These are phyloP conservation scores for Exsudoporus frostii DNA, from an alignment of 768 basidiomycete species.

Conservation along the genomic window DNA sequence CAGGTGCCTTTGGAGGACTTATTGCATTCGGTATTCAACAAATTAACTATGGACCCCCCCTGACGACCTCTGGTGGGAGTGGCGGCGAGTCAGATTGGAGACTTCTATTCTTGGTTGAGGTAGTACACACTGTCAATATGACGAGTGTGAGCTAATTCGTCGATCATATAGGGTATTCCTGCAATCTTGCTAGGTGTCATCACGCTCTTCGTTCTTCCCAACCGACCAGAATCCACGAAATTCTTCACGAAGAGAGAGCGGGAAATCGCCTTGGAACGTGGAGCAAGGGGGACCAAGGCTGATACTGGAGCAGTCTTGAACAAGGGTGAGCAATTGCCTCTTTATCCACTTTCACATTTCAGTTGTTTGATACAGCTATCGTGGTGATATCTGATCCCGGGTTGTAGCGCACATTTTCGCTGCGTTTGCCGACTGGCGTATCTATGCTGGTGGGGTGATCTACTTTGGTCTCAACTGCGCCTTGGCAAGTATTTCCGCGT, in stretches of 20 bases:
- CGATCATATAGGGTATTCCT: slow-evolving; percentile 53
- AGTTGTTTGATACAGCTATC: not conserved
- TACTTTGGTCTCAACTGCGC: slow-evolving; percentile 79
- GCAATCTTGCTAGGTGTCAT: slow-evolving; percentile 60
- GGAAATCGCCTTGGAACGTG: slow-evolving; percentile 60
- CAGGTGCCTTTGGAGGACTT: slow-evolving; percentile 83
- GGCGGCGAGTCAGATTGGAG: slow-evolving; percentile 34
- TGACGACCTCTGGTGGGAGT: slow-evolving; percentile 22
- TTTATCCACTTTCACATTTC: not conserved
- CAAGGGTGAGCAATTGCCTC: slow-evolving; percentile 40
- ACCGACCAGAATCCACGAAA: slow-evolving; percentile 67
- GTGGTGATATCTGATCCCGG: slow-evolving; percentile 1
- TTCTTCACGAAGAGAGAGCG: slow-evolving; percentile 53
- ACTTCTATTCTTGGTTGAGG: slow-evolving; percentile 69
- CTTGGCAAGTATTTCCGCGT: slow-evolving; percentile 76
- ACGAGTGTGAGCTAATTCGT: not conserved
- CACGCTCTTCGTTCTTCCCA: slow-evolving; percentile 56
- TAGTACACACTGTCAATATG: slow-evolving; percentile 14
- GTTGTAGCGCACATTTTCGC: slow-evolving; percentile 53
- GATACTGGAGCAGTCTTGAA: slow-evolving; percentile 65
- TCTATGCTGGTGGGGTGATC: slow-evolving; percentile 62
- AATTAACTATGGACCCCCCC: slow-evolving; percentile 41
- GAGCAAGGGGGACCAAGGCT: slow-evolving; percentile 62
- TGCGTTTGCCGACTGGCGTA: slow-evolving; percentile 73
- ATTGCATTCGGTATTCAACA: slow-evolving; percentile 79